Evolutionary conservation across 2,329 filamentous ascomycete species (phyloP).

Genomic region (Golovinomyces cichoracearum): DNA sequence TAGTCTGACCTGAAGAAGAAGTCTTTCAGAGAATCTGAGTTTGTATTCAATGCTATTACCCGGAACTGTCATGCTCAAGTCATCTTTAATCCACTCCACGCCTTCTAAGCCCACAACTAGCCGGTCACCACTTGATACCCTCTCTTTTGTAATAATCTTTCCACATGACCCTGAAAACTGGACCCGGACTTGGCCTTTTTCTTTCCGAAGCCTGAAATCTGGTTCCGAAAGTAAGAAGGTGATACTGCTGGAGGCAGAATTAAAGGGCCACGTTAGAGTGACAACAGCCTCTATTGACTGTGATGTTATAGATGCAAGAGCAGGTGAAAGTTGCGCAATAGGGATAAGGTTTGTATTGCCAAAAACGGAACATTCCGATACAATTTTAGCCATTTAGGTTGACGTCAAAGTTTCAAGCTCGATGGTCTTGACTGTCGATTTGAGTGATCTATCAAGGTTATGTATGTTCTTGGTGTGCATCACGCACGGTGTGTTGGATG

Average conservation of each 20-base stretch:
- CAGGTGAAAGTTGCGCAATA: slow-evolving; percentile 29
- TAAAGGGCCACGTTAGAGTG: slow-evolving; percentile 80
- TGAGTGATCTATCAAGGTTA: too few species aligned
- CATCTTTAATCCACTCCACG: slow-evolving; percentile 27
- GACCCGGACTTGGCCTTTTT: slow-evolving; percentile 56
- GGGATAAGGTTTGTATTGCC: slow-evolving; percentile 19
- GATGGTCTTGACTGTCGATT: too few species aligned
- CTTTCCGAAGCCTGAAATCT: slow-evolving; percentile 53
- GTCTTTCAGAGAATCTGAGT: slow-evolving; percentile 25
- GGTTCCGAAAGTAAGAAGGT: slow-evolving; percentile 63
- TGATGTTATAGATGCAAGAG: slow-evolving; percentile 18
- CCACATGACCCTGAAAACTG: slow-evolving; percentile 48
- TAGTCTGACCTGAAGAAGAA: slow-evolving; percentile 23
- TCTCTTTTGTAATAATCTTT: slow-evolving; percentile 36
- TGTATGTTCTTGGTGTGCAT: too few species aligned
- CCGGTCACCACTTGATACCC: slow-evolving; percentile 54
- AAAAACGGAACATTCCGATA: neutral
- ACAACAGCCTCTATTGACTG: slow-evolving; percentile 41
- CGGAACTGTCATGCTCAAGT: slow-evolving; percentile 20
- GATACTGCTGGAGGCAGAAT: slow-evolving; percentile 43
- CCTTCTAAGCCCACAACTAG: slow-evolving; percentile 44
- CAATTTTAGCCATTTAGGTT: neutral
- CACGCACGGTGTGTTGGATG: too few species aligned
- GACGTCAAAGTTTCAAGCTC: too few species aligned
- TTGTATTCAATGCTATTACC: slow-evolving; percentile 32